Evolutionary conservation across 164 flowering plant species (phyloP), one percentile per base, ranked within the genome.

Genomic region (Echeveria elegans): DNA sequence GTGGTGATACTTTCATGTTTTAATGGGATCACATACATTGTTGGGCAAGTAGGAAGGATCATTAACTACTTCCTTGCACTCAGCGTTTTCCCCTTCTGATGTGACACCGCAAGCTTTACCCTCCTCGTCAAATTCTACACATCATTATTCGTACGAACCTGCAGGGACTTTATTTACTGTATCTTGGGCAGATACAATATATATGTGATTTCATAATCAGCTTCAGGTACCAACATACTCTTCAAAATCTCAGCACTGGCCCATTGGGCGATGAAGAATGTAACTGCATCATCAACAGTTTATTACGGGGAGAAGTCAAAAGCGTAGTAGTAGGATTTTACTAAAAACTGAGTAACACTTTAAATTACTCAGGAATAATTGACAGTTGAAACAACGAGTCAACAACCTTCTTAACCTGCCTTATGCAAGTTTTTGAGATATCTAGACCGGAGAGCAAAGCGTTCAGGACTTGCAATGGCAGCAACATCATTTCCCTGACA

Each of bases 71-170:
- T 92, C 88, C 76, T 87, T 90, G 85, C 96, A 90, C 77, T 65
- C 82, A n/a, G 96, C 96, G 68, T 96, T 90, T 81, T 92, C 98
- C 60, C 98, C 98, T 76, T 88, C 95, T 24, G 98, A 92, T 12
- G 95, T 88, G 66, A 92, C 98, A 69, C 98, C 98, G 74, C 72
- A 50, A 65, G 75, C 97, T 77, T 87, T 81, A 38, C 98, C 98
- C 76, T 83, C 92, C 31, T 86, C 96, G 64, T 85, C 77, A 72
- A 85, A 93, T 76, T 87, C 97, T 18, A 93, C 98, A 97, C 88
- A 78, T 28, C 53, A 82, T 64, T 60, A n/a, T n/a, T n/a, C n/a
- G n/a, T n/a, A n/a, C n/a, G n/a, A n/a, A n/a, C n/a, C n/a, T n/a
- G n/a, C n/a, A n/a, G n/a, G n/a, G n/a, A n/a, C n/a, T n/a, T n/a